A percentile compares a stretch with the other conserved stretches of the same genome.
Conservation (phyloP, 2,329 filamentous ascomycete species). For the Daldinia eschscholtzii region DNA sequence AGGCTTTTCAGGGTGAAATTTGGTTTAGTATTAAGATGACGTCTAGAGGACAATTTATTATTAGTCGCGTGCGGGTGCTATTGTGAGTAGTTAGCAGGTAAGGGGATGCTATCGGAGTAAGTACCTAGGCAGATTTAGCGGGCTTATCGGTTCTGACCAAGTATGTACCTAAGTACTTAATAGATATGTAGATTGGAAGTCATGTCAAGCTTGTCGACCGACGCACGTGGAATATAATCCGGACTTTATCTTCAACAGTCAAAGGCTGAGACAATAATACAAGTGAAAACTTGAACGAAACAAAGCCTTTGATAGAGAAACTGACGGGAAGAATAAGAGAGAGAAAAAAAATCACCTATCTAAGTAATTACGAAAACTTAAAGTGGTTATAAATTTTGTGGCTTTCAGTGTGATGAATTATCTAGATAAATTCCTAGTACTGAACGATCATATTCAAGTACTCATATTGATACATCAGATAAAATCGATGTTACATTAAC, state of each 20-base stretch:
- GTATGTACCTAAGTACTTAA: background rate
- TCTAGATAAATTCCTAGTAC: too few relatives aligned
- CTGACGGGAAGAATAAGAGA: background rate
- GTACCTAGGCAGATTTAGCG: slow-evolving; percentile 7
- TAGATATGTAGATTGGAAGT: background rate
- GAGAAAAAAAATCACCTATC: background rate
- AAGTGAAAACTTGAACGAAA: background rate
- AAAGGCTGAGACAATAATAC: background rate
- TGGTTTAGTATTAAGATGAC: slow-evolving; percentile 29
- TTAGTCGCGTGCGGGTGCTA: slow-evolving; percentile 14
- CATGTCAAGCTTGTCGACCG: background rate
- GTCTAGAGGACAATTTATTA: slow-evolving; percentile 23
- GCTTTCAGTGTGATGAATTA: too few relatives aligned
- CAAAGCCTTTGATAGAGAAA: background rate
- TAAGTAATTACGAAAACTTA: background rate
- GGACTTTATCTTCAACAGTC: slow-evolving; percentile 5
- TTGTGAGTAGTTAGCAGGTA: background rate
- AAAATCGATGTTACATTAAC: too few relatives aligned
- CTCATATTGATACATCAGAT: too few relatives aligned
- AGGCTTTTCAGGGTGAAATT: slow-evolving; percentile 1
- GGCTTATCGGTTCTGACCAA: slow-evolving; percentile 1
- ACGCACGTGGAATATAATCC: background rate
- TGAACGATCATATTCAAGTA: too few relatives aligned
- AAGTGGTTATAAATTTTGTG: background rate
- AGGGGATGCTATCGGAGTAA: background rate